Base-by-base conservation (phyloP, 2,329 filamentous ascomycete species). In the Neophaeococcomyces aloes region DNA sequence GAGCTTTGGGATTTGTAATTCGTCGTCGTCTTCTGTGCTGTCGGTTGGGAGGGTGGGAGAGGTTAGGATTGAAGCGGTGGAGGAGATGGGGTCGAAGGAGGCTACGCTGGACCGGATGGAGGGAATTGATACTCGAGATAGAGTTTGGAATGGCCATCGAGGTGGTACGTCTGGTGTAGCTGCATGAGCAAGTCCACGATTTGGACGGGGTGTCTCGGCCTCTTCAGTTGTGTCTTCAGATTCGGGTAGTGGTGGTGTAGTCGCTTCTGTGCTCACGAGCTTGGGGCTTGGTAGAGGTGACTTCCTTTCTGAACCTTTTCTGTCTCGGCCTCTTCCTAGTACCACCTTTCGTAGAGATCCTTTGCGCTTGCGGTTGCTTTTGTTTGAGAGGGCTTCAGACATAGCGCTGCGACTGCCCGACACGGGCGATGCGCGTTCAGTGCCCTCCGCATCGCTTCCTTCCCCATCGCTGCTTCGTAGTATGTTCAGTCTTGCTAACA, bases 261-360 rank as follows among this genome's bases (percentile, higher is more conserved):
- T 38, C n/a, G 17, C 27, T 25, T 21, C 15, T 18, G 35, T 42
- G 30, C 25, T 29, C 18, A 29, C 13, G 18, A 37, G 35, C 25
- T 62, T 51, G 47, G 59, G 54, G 45, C 50, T 62, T 52, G 49
- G 64, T 51, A 49, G 59, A 42, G 55, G 57, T 50, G 57, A 63
- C 43, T 68, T 74, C 62, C 64, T 44, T 66, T 74, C 56, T 4
- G 54, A 53, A 3, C 65, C 71, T 53, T 76, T 78, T 48, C 75
- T 71, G 60, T 75, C 78, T 43, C 72, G 76, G 48, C 81, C 81
- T 49, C 83, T 82, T 13, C 86, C 85, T 14, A 94, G 71, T 38
- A 94, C 69, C 8, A 85, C 86, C 64, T 94, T 94, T 47, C 88
- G 76, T 60, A 95, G 69, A 8, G 88, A 94, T 3, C 86, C 87